Evolutionary conservation across 2,329 filamentous ascomycete species (phyloP).

Genomic region (Diaporthe sp.): DNA sequence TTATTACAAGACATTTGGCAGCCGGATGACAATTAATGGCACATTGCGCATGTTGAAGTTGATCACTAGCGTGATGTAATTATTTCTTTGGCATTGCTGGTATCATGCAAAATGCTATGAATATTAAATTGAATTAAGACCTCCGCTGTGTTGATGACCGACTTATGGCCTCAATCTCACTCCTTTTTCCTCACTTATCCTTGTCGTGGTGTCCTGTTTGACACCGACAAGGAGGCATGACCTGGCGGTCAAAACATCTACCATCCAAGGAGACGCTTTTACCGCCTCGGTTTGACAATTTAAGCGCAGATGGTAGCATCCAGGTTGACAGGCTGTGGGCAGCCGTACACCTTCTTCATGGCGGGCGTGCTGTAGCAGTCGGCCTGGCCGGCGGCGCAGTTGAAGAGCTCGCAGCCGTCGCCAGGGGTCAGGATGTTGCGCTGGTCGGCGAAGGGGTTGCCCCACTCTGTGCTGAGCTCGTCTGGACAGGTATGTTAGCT

Average conservation of each 20-base stretch:
- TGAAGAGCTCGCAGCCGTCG: conserved; percentile 53
- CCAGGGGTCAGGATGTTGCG: conserved; percentile 55
- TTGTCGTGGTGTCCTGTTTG: not conserved
- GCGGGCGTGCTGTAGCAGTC: conserved; percentile 56
- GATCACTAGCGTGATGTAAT: not conserved
- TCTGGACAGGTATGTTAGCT: conserved; percentile 49
- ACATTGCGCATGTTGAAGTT: not conserved
- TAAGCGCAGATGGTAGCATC: conserved; percentile 48
- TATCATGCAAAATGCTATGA: not conserved
- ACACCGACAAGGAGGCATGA: not conserved
- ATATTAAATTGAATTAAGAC: not conserved
- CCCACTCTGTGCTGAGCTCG: conserved; percentile 55
- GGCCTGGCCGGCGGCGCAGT: conserved; percentile 53
- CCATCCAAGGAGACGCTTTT: not conserved
- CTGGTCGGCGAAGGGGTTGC: conserved; percentile 56
- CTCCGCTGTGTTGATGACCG: not conserved
- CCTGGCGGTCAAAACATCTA: not conserved
- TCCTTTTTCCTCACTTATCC: not conserved
- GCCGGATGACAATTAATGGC: no score
- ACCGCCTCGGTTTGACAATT: no score
- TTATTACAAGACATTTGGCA: no score
- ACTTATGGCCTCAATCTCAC: not conserved
- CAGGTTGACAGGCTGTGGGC: conserved; percentile 56
- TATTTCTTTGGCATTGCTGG: not conserved
- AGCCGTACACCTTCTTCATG: conserved; percentile 56